phyloP scores from a whole-genome alignment of 805 yeast species.

The Metschnikowia noctiluminum region DNA sequence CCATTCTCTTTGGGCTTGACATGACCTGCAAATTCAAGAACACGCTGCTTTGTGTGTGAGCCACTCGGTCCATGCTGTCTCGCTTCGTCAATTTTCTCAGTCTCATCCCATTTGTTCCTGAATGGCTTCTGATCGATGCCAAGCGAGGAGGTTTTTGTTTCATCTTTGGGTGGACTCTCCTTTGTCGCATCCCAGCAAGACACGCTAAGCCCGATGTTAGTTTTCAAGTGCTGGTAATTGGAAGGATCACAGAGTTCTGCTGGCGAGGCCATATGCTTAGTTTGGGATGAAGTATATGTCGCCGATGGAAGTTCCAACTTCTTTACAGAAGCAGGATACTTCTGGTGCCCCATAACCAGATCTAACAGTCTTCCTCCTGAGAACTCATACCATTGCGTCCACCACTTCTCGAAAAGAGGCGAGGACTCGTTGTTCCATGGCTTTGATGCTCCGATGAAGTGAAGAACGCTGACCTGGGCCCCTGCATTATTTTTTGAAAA shows the following conservation, averaged over 20 bases:
- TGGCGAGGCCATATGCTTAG: conserved; percentile 12
- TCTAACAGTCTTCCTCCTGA: conserved; percentile 26
- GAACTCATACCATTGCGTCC: conserved; percentile 35
- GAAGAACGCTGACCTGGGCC: conserved; percentile 49
- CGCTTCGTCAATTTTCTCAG: background rate
- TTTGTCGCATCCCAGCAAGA: conserved; percentile 42
- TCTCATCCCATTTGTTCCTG: conserved; percentile 28
- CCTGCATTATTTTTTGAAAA: conserved; percentile 4
- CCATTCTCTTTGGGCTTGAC: conserved; percentile 4
- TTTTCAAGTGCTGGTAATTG: conserved; percentile 24
- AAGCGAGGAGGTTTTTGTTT: conserved; percentile 8
- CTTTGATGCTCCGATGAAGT: conserved; percentile 63
- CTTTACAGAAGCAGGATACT: conserved; percentile 4
- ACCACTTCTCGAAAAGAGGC: conserved; percentile 32
- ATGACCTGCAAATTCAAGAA: background rate
- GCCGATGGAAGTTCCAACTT: background rate
- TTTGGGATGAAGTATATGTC: no score
- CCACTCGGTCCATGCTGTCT: background rate
- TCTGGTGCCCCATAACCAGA: conserved; percentile 15
- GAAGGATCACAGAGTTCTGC: conserved; percentile 29
- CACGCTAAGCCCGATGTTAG: background rate
- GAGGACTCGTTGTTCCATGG: conserved; percentile 45
- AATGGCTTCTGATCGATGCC: conserved; percentile 17
- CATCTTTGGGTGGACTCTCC: conserved; percentile 38
- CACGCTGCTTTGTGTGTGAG: background rate